phyloP scores from a whole-genome alignment of 257 asterid species.

The Gynochthodes officinalis region DNA sequence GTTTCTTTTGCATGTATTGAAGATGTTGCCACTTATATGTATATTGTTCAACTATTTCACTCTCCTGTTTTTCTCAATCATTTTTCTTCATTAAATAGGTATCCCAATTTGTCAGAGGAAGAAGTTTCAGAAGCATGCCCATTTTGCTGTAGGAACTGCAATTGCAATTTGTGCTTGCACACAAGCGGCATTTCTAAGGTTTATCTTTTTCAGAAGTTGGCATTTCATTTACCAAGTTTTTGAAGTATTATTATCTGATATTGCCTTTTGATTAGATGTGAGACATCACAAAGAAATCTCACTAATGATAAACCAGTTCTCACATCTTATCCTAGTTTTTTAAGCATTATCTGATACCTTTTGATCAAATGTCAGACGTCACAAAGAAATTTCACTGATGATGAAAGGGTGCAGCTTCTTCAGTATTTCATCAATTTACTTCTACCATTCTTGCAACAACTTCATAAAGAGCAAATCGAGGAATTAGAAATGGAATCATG shows the following conservation, averaged over 20 bases:
- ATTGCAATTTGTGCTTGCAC: slow-evolving; percentile 82
- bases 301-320: slow-evolving; percentile 26
- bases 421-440: slow-evolving; percentile 51
- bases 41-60: slow-evolving; percentile 1
- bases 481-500: slow-evolving; percentile 61
- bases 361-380: slow-evolving; percentile 42
- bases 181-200: slow-evolving; percentile 57
- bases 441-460: slow-evolving; percentile 56
- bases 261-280: slow-evolving; percentile 12
- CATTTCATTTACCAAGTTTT: slow-evolving; percentile 7
- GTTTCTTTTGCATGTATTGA: not conserved
- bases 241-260: slow-evolving; percentile 24
- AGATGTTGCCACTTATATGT: not conserved
- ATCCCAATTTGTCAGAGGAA: slow-evolving; percentile 53
- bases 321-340: slow-evolving; percentile 10
- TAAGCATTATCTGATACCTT: slow-evolving; percentile 21
- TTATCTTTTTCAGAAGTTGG: slow-evolving; percentile 18
- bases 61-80: slow-evolving; percentile 4
- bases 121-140: slow-evolving; percentile 72
- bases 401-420: slow-evolving; percentile 60
- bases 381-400: slow-evolving; percentile 44
- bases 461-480: slow-evolving; percentile 62
- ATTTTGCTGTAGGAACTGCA: slow-evolving; percentile 68
- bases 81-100: slow-evolving; percentile 41
- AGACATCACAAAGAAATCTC: slow-evolving; percentile 64